Evolutionary conservation across 163 green algal genomes (phyloP), one percentile per base, ranked within the genome.

Genomic region (Chlorella variabilis): DNA sequence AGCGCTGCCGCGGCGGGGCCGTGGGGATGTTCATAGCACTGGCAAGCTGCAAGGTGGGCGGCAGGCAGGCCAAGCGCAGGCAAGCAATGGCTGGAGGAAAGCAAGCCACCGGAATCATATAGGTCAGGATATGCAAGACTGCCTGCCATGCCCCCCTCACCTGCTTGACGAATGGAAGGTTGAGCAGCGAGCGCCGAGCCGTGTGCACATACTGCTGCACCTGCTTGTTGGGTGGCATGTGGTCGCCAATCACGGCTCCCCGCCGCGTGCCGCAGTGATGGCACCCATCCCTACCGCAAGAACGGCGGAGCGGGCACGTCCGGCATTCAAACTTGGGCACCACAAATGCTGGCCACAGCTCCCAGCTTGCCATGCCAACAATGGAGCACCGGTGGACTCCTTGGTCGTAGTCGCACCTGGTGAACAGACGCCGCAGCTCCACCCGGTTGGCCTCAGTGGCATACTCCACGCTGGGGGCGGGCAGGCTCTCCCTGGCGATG

Each of bases 201-300:
- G 48, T 20, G 0, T 13, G 48, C 11, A 76, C 51, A 51, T 76
- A 34, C 61, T 41, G 68, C 71, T 78, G 51, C 2, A 93, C 83
- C 27, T 89, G 58, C 83, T 96, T 94, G 88, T 97, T 97, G 31
- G 94, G 93, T 15, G 94, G 94, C 79, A 96, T 96, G 86, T 98
- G 94, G 75, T 98, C 94, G 18, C 90, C 94, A 31, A 98, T 91
- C 4, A 93, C 86, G 1, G 21, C 29, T 27, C 78, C 76, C 17
- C 71, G 42, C 62, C 66, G 80, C 34, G 61, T 88, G 84, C 93
- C 93, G 84, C 93, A 96, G 82, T 95, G 90, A 79, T 96, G 92
- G 85, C 93, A 97, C 9, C 93, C 93, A 66, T 96, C 90, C 31
- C 87, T 90, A 15, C 15, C 11, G 83, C 66, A 71, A 38, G 33